Base-by-base conservation (phyloP, 1,284 basidiomycete species). In the Malassezia furfur region DNA sequence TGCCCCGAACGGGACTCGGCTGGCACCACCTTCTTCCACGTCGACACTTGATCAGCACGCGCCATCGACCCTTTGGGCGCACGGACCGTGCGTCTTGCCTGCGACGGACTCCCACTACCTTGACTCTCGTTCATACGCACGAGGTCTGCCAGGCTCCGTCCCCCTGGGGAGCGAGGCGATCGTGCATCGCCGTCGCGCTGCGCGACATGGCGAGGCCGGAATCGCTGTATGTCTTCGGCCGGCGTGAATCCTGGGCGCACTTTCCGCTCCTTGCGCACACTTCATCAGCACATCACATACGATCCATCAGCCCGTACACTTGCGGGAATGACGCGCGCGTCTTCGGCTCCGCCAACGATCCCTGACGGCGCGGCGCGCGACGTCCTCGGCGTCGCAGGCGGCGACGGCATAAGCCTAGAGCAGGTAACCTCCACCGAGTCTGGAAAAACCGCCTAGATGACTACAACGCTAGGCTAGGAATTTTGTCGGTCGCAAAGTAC, bases 301-400 rank as follows among this genome's bases (percentile, higher is more conserved):
- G 55, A 57, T 25, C 55, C 55, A 45, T 57, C 55, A 2, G 55
- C 55, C 12, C 55, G 55, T 12, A 52, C 47, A 32, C 55, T 57
- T 3, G 44, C 28, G 6, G 55, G 55, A 12, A 57, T 36, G 1
- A 57, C 50, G 8, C 37, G 25, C 22, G 5, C 30, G 3, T 38
- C 50, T 6, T 44, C 25, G 17, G 43, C 11, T 31, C 37, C 46
- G 12, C 21, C 38, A 9, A 57, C 55, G 21, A 57, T 52, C 28
- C 55, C 55, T 21, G 55, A 57, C 34, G 55, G 55, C 44, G 48
- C 30, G 6, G 47, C 37, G 5, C 25, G n/a, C 21, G 25, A n/a
- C 28, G 28, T 45, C 43, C 15, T n/a, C 21, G 40, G 17, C 40
- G 40, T 30, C 30, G 28, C 21, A n/a, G 44, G 11, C 46, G 37